Base-by-base conservation (phyloP, 352 stramenopile genomes). In the Pythium pectinolyticum region DNA sequence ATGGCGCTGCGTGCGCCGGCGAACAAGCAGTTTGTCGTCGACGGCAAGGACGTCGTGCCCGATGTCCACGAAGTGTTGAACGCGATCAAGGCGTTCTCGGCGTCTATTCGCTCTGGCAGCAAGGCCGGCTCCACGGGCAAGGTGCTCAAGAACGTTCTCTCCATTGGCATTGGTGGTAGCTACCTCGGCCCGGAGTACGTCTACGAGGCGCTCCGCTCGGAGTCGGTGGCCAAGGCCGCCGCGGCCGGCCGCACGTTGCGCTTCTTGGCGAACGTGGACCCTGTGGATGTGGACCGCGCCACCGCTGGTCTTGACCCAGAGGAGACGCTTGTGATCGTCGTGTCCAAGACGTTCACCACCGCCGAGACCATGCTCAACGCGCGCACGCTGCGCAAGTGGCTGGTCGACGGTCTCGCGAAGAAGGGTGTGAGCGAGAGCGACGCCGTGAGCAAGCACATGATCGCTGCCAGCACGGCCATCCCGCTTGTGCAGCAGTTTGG, bases 311-410 rank as follows among this genome's bases (percentile, higher is more conserved):
- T 99, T 7, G 85, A 99, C 80, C 90, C 97, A 0, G 96, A 98
- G 72, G 88, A 95, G 50, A 99, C 97, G 3, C 75, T 99, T 7
- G 90, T 99, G 41, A 83, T 99, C 39, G 89, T 99, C 51, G 95
- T 99, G 37, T 98, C 88, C 65, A 99, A 99, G 80, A 99, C 95
- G 2, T 99, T 99, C 73, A 99, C 96, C 14, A 99, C 97, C 8
- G 95, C 97, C 19, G 97, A 99, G 81, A 99, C 97, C 31, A 99
- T 99, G 97, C 87, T 99, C 24, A 99, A 99, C 74, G 97, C 97
- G 25, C 83, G 92, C 56, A 98, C 94, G 37, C 78, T 98, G 48
- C 92, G 95, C 66, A 88, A 96, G 68, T 99, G 97, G 96, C 79
- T 99, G 30, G 73, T 98, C 22, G 77, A 97, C 19, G 94, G 94